Evolutionary conservation across 768 basidiomycete genomes (phyloP), one percentile per base, ranked within the genome.

Genomic region (Ephemerocybe angulata): DNA sequence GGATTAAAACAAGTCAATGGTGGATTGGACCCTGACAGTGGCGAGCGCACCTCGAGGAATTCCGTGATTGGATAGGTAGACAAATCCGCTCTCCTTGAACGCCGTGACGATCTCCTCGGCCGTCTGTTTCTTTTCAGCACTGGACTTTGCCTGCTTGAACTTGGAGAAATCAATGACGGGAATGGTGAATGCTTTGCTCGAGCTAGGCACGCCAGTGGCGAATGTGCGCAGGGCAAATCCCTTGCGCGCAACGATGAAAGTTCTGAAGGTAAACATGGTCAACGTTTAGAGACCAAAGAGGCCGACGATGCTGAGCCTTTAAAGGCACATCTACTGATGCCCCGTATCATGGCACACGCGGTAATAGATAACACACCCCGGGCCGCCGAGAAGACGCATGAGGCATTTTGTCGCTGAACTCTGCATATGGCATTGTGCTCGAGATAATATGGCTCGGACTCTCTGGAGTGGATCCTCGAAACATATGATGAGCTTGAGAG

Each of bases 111-210:
- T 79, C 58, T 85, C 79, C 42, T 79, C 72, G 2, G 92, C 89
- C 0, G 84, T 80, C 5, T 75, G 65, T 55, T 80, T 77, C 70
- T 83, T 88, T 62, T 88, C 85, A 13, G 72, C 68, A 1, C 63
- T 48, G 0, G 82, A 77, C n/a, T 70, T 63, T 1, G 83, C 76
- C 21, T 71, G 63, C 52, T 79, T 76, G 65, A 86, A 91, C 53
- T 80, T 84, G 60, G 81, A 75, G 60, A 94, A 92, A 72, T 92
- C 83, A 61, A 93, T 82, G 27, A 92, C 72, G 25, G 92, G 92
- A 51, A 93, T 90, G 30, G 71, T 72, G 63, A 87, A 86, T 24
- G 68, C 62, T 24, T 60, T 51, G 30, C 19, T 33, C 12, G 48
- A 19, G 2, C 46, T 57, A 50, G 62, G 52, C 28, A 58, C 62